phyloP scores from a whole-genome alignment of 2,329 filamentous ascomycete genomes.

The Verticillium albo-atrum region DNA sequence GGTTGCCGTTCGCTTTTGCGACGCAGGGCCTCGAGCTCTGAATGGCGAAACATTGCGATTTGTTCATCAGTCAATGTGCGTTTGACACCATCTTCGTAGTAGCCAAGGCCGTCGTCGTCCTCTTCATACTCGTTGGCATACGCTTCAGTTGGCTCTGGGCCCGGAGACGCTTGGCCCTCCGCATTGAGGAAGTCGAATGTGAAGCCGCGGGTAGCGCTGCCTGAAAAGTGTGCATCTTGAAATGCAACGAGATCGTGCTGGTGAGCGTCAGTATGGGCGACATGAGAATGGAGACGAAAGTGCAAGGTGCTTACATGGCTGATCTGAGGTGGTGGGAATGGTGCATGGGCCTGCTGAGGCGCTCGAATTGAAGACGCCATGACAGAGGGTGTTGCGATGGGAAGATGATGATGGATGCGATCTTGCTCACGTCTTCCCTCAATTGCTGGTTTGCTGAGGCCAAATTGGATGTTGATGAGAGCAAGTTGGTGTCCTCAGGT shows the following conservation, averaged over 20 bases:
- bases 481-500: neutral
- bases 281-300: neutral
- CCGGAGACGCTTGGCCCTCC: neutral
- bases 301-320: slow-evolving; percentile 5
- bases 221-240: slow-evolving; percentile 55
- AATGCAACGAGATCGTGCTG: slow-evolving; percentile 59
- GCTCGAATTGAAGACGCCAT: neutral
- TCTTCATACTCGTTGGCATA: slow-evolving; percentile 25
- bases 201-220: slow-evolving; percentile 40
- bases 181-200: slow-evolving; percentile 37
- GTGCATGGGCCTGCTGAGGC: neutral
- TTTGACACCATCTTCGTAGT: slow-evolving; percentile 81
- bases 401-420: neutral
- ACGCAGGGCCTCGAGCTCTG: slow-evolving; percentile 72
- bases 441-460: neutral
- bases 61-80: slow-evolving; percentile 89
- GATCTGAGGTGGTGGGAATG: slow-evolving; percentile 4
- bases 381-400: neutral
- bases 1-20: slow-evolving; percentile 34
- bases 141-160: neutral
- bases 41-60: slow-evolving; percentile 85
- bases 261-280: slow-evolving; percentile 9
- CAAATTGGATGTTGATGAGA: neutral
- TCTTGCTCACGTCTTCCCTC: neutral
- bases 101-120: slow-evolving; percentile 69